These are phyloP conservation scores for Xerocomellus intermedius DNA, from an alignment of 768 basidiomycete genomes.

Conservation along the genomic window DNA sequence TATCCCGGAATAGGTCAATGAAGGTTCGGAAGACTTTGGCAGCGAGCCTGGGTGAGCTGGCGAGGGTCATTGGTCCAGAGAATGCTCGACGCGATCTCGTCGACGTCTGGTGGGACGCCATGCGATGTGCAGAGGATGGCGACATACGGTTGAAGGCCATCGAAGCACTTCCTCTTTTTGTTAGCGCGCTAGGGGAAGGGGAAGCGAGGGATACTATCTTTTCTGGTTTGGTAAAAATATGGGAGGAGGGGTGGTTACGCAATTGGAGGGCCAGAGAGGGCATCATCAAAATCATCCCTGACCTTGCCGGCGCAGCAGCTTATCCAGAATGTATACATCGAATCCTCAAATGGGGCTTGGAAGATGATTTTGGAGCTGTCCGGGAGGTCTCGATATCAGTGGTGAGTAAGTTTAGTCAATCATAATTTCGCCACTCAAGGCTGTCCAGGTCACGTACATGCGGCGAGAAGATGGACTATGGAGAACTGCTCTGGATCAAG, in stretches of 20 bases:
- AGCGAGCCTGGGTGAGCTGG: constrained; percentile 86
- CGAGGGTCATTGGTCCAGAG: constrained; percentile 76
- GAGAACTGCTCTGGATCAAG: constrained; percentile 33
- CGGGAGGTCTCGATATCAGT: constrained; percentile 67
- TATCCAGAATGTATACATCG: constrained; percentile 47
- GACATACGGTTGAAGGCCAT: constrained; percentile 72
- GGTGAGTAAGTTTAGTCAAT: constrained; percentile 43
- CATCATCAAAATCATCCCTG: constrained; percentile 55
- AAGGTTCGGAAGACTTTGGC: constrained; percentile 80
- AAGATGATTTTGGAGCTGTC: constrained; percentile 82
- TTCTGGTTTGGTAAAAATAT: constrained; percentile 46
- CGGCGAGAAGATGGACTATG: constrained; percentile 41
- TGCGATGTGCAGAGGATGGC: constrained; percentile 53
- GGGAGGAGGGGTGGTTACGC: constrained; percentile 58
- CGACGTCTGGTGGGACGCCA: constrained; percentile 63
- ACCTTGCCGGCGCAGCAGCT: constrained; percentile 45
- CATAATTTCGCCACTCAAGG: constrained; percentile 7
- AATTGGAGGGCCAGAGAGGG: constrained; percentile 82
- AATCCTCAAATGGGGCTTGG: constrained; percentile 60
- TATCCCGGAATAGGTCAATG: constrained; percentile 57
- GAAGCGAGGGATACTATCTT: constrained; percentile 47
- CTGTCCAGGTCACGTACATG: constrained; percentile 47
- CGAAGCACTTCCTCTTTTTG: constrained; percentile 60
- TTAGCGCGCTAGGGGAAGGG: constrained; percentile 47
- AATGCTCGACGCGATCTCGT: constrained; percentile 68